Evolutionary conservation across 2,329 filamentous ascomycete species (phyloP).

Genomic region (Colletotrichum tanaceti): DNA sequence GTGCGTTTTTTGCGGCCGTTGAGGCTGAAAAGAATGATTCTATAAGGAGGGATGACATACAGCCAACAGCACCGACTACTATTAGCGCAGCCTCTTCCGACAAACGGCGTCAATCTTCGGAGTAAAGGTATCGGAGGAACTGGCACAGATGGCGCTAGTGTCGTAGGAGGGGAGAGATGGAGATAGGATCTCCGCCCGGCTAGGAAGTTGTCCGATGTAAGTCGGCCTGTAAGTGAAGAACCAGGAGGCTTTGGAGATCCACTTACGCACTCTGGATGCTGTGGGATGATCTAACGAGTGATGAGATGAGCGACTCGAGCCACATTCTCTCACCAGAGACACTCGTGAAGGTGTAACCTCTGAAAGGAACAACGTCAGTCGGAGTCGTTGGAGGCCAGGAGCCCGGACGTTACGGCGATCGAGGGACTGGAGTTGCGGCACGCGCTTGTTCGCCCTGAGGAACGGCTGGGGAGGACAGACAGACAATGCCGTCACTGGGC

Average conservation of each 20-base stretch:
- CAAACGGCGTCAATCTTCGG: background rate
- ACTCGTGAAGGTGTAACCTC: no score
- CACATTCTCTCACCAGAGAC: background rate
- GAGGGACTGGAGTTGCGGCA: background rate
- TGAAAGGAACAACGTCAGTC: background rate
- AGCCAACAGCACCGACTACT: background rate
- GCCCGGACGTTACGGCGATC: background rate
- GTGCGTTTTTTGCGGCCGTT: background rate
- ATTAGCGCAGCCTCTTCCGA: background rate
- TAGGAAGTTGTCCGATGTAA: background rate
- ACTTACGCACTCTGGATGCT: background rate
- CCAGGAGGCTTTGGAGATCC: background rate
- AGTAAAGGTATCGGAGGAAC: background rate
- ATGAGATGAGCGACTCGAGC: background rate
- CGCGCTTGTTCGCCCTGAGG: background rate
- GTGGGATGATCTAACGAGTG: background rate
- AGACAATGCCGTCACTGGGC: slow-evolving; percentile 9
- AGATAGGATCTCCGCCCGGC: background rate
- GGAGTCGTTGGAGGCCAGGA: background rate
- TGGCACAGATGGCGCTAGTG: background rate
- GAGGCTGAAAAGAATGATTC: background rate
- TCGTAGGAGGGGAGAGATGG: background rate
- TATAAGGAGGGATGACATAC: background rate
- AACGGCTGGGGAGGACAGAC: background rate
- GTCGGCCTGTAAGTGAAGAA: background rate